Evolutionary conservation across 2,329 filamentous ascomycete genomes (phyloP).

Genomic region (Ophiosphaerella narmari): DNA sequence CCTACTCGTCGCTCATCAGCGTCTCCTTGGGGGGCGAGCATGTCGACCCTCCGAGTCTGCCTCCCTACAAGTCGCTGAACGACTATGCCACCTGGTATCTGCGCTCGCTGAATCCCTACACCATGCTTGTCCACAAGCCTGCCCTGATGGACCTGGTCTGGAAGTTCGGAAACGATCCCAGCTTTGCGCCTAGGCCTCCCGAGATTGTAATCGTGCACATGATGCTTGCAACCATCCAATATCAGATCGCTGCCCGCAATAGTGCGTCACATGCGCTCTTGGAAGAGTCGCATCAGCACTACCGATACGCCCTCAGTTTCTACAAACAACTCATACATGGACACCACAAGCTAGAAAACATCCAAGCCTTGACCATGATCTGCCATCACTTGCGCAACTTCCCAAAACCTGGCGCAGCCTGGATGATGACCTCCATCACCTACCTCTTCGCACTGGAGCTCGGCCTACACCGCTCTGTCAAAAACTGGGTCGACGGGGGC

Average conservation of each 20-base stretch:
- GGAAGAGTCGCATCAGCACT: conserved; percentile 74
- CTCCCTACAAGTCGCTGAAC: conserved; percentile 65
- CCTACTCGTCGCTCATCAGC: conserved; percentile 70
- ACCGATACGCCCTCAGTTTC: conserved; percentile 73
- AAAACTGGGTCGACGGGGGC: conserved; percentile 57
- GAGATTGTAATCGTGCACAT: conserved; percentile 76
- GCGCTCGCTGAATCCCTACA: conserved; percentile 70
- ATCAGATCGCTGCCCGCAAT: conserved; percentile 76
- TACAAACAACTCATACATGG: conserved; percentile 68
- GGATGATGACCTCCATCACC: conserved; percentile 68
- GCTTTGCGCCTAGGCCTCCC: conserved; percentile 64
- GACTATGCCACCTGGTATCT: conserved; percentile 78
- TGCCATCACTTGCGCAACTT: conserved; percentile 75
- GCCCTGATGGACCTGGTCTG: conserved; percentile 73
- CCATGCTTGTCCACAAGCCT: conserved; percentile 77
- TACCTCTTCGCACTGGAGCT: conserved; percentile 74
- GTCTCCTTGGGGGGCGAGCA: conserved; percentile 63
- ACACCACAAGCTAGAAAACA: conserved; percentile 65
- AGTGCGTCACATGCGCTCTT: conserved; percentile 56
- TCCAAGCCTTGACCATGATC: conserved; percentile 76
- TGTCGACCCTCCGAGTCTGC: conserved; percentile 60
- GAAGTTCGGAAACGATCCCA: conserved; percentile 71
- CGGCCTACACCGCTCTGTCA: conserved; percentile 73
- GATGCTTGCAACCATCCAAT: conserved; percentile 77
- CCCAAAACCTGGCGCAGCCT: conserved; percentile 76